phyloP scores from a whole-genome alignment of 2,329 filamentous ascomycete species.

The Apiospora arundinis region DNA sequence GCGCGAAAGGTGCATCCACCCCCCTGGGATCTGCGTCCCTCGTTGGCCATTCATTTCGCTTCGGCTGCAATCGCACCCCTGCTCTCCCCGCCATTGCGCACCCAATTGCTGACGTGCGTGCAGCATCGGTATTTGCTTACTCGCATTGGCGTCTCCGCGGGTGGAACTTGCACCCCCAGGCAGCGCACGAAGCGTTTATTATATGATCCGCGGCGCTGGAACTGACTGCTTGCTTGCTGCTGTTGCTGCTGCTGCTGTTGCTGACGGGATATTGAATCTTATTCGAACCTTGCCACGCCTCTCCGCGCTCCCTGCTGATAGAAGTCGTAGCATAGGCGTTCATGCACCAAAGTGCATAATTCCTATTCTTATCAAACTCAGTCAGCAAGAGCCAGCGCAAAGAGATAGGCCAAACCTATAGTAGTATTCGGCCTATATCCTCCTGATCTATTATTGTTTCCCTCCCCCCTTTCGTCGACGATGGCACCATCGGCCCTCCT shows the following conservation, averaged over 20 bases:
- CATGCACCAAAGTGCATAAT: slow-evolving; percentile 9
- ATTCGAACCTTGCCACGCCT: not conserved
- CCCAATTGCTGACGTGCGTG: slow-evolving; percentile 7
- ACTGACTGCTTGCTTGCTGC: not conserved
- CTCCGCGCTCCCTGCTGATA: not conserved
- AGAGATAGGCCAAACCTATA: not conserved
- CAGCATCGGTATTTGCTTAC: not conserved
- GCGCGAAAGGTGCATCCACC: not conserved
- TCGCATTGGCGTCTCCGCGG: slow-evolving; percentile 10
- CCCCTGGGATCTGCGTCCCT: not conserved
- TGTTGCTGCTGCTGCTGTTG: not conserved
- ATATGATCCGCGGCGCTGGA: slow-evolving; percentile 3
- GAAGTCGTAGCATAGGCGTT: not conserved
- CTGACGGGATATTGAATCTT: not conserved
- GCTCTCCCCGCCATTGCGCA: not conserved
- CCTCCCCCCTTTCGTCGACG: not conserved
- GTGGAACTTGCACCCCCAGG: too few relatives aligned
- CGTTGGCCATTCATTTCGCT: slow-evolving; percentile 8
- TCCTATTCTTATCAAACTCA: not conserved
- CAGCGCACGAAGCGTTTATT: not conserved
- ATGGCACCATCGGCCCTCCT: not conserved
- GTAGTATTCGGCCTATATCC: not conserved
- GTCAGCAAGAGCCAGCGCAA: not conserved
- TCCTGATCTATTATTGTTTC: too few relatives aligned
- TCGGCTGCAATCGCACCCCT: not conserved